Percentiles rank a stretch among this genome's conserved stretches.
phyloP scores from a whole-genome alignment of 805 yeast species.

The Schizosaccharomyces cryophilus region DNA sequence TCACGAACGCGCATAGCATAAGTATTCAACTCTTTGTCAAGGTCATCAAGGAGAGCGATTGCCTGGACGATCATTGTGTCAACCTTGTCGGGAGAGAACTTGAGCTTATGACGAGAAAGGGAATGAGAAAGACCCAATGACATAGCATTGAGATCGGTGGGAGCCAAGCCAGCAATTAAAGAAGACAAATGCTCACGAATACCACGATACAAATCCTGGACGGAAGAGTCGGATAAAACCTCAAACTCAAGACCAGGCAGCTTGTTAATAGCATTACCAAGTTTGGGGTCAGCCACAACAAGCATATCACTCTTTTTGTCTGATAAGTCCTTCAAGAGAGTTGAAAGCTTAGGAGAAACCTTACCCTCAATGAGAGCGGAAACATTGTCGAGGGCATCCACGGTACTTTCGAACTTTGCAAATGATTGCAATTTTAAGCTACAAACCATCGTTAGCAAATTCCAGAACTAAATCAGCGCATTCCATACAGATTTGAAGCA shows the following conservation, averaged over 20 bases:
- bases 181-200: slow-evolving; percentile 85
- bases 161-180: slow-evolving; percentile 77
- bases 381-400: slow-evolving; percentile 88
- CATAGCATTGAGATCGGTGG: slow-evolving; percentile 70
- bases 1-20: slow-evolving; percentile 98
- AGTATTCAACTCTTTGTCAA: slow-evolving; percentile 92
- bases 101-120: slow-evolving; percentile 91
- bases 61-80: slow-evolving; percentile 99
- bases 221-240: slow-evolving; percentile 83
- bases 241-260: slow-evolving; percentile 58
- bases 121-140: slow-evolving; percentile 96
- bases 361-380: slow-evolving; percentile 79
- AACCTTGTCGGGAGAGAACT: slow-evolving; percentile 92
- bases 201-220: slow-evolving; percentile 84
- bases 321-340: slow-evolving; percentile 49
- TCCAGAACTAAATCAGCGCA: neutral
- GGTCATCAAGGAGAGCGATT: slow-evolving; percentile 82
- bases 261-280: slow-evolving; percentile 74
- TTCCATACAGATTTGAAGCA: slow-evolving; percentile 24
- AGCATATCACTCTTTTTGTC: slow-evolving; percentile 54
- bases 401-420: slow-evolving; percentile 82
- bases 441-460: neutral
- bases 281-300: slow-evolving; percentile 81
- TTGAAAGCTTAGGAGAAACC: slow-evolving; percentile 64
- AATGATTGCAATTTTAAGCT: slow-evolving; percentile 77